Percentiles rank a stretch among this genome's conserved stretches.
Conservation (phyloP, 805 yeast species). For the Brettanomyces sp. region DNA sequence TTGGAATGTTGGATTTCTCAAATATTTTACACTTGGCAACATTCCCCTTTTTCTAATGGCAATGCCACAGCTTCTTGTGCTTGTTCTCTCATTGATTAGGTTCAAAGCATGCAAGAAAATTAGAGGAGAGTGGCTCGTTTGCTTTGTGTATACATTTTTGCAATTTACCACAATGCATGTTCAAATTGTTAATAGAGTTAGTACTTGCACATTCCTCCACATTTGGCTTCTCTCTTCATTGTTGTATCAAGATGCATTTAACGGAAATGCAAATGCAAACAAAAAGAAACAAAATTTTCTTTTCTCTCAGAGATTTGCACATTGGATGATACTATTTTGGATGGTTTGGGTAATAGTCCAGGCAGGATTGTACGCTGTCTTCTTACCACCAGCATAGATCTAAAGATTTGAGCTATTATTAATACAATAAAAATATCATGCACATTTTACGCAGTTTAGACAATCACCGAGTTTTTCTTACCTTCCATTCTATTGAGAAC, state of each 20-base stretch:
- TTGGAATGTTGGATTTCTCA: conserved; percentile 79
- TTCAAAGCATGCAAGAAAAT: conserved; percentile 21
- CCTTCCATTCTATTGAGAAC: too few species aligned
- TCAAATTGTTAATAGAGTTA: conserved; percentile 75
- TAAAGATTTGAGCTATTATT: background rate
- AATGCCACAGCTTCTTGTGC: conserved; percentile 49
- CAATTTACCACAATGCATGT: conserved; percentile 64
- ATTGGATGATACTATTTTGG: conserved; percentile 29
- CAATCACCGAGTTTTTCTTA: too few species aligned
- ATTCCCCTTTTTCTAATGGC: conserved; percentile 77
- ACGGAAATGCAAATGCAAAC: background rate
- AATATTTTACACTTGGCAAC: conserved; percentile 76
- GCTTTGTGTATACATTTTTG: conserved; percentile 36
- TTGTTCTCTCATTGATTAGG: conserved; percentile 31
- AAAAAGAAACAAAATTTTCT: conserved; percentile 19
- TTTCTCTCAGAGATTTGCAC: conserved; percentile 2
- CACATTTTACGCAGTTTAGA: too few species aligned
- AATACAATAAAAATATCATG: too few species aligned
- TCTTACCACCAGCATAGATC: conserved; percentile 81
- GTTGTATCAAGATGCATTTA: background rate
- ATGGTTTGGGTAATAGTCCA: conserved; percentile 61
- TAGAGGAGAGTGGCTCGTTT: conserved; percentile 34
- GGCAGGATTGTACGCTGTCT: conserved; percentile 66
- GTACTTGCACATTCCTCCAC: conserved; percentile 66
- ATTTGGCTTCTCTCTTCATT: conserved; percentile 53